Percentiles rank a stretch among this genome's conserved stretches.
These are phyloP conservation scores for Veloporphyrellus conicus DNA, from an alignment of 1,284 basidiomycete genomes.

Conservation along the genomic window DNA sequence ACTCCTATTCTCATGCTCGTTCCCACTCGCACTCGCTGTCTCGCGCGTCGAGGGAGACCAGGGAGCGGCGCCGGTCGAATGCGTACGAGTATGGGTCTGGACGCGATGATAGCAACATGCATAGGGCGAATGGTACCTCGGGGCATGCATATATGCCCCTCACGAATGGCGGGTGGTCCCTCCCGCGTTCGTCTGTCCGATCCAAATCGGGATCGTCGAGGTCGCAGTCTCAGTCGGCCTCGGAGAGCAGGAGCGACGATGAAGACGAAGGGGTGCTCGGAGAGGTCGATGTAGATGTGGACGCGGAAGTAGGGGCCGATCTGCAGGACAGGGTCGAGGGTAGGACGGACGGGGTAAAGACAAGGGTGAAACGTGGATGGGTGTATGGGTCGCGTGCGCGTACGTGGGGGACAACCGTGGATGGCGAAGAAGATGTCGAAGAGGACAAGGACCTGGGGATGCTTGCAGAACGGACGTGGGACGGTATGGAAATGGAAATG, in stretches of 20 bases:
- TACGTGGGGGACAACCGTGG: too few relatives aligned
- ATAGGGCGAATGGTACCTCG: neutral
- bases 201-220: slow-evolving; percentile 34
- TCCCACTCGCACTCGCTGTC: too few relatives aligned
- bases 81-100: slow-evolving; percentile 15
- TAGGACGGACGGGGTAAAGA: slow-evolving; percentile 21
- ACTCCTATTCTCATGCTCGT: slow-evolving; percentile 5
- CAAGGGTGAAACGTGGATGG: slow-evolving; percentile 30
- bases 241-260: slow-evolving; percentile 38
- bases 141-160: slow-evolving; percentile 10
- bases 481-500: slow-evolving; percentile 66
- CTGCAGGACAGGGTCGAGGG: too few relatives aligned
- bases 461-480: slow-evolving; percentile 50
- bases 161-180: slow-evolving; percentile 44
- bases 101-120: neutral
- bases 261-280: slow-evolving; percentile 20
- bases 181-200: slow-evolving; percentile 50
- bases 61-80: slow-evolving; percentile 17
- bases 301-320: too few relatives aligned
- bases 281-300: neutral
- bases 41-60: neutral
- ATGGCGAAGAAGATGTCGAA: too few relatives aligned
- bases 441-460: too few relatives aligned
- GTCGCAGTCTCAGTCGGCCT: slow-evolving; percentile 36
- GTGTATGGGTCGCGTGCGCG: too few relatives aligned